Conservation (phyloP, 2,329 filamentous ascomycete genomes). For the Aspergillus fijiensis region DNA sequence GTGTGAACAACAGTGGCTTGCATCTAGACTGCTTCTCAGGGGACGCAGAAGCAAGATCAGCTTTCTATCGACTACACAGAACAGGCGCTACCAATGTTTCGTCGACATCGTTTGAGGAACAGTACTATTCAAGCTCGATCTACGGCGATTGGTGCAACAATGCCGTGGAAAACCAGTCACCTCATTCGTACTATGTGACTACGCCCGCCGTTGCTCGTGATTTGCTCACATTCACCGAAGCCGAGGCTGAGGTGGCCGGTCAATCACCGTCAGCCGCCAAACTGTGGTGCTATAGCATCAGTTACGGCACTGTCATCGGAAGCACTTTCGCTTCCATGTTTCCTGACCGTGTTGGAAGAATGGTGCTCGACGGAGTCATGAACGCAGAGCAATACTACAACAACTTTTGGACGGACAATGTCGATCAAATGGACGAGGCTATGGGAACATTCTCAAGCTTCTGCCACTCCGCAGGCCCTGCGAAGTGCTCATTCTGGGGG, state of each 20-base stretch:
- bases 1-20: slow-evolving; percentile 38
- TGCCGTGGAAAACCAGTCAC: slow-evolving; percentile 16
- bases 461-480: slow-evolving; percentile 52
- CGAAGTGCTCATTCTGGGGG: slow-evolving; percentile 20
- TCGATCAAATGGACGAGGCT: slow-evolving; percentile 56
- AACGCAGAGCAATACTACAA: slow-evolving; percentile 50
- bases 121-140: slow-evolving; percentile 24
- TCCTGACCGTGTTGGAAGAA: slow-evolving; percentile 40
- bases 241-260: slow-evolving; percentile 39
- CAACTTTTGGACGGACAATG: slow-evolving; percentile 49
- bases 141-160: slow-evolving; percentile 22
- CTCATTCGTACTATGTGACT: slow-evolving; percentile 18
- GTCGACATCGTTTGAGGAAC: slow-evolving; percentile 32
- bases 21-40: slow-evolving; percentile 26
- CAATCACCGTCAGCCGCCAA: slow-evolving; percentile 22
- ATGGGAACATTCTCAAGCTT: slow-evolving; percentile 55
- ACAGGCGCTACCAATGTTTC: slow-evolving; percentile 24
- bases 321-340: slow-evolving; percentile 49
- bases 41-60: slow-evolving; percentile 19
- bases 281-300: slow-evolving; percentile 54
- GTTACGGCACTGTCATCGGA: slow-evolving; percentile 50
- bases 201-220: slow-evolving; percentile 18
- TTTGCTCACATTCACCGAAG: slow-evolving; percentile 29
- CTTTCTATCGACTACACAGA: slow-evolving; percentile 24
- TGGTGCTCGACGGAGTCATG: slow-evolving; percentile 46